These are phyloP conservation scores for Solanum gandarillasii DNA, from an alignment of 257 asterid species.

Conservation along the genomic window DNA sequence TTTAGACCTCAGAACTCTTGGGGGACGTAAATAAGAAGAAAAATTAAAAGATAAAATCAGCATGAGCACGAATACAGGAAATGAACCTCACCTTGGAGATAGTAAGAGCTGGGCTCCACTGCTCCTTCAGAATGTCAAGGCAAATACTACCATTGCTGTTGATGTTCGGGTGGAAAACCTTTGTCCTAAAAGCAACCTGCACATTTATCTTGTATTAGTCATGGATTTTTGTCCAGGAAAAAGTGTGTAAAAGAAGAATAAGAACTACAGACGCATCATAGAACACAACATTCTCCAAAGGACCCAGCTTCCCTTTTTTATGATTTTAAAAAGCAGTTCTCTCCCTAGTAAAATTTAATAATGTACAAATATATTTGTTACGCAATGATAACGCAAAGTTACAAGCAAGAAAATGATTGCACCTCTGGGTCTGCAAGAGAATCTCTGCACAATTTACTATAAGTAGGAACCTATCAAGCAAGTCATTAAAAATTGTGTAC, in stretches of 20 bases:
- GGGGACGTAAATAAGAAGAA: neutral
- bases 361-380: neutral
- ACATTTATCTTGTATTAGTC: neutral
- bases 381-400: neutral
- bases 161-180: slow-evolving; percentile 34
- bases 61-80: neutral
- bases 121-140: slow-evolving; percentile 34
- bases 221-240: neutral
- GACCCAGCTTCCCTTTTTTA: neutral
- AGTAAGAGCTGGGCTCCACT: slow-evolving; percentile 43
- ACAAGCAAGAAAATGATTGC: neutral
- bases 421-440: neutral
- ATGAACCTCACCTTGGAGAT: slow-evolving; percentile 20
- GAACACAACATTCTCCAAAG: neutral
- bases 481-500: neutral
- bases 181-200: slow-evolving; percentile 35
- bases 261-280: neutral
- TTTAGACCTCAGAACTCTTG: neutral
- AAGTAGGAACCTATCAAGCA: neutral
- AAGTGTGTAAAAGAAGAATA: neutral
- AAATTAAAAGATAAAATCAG: neutral
- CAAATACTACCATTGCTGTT: slow-evolving; percentile 37
- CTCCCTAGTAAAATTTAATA: neutral
- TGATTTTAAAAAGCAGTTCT: neutral
- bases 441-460: neutral